Conservation (phyloP, 2,329 filamentous ascomycete genomes). For the Aspergillus flavus region DNA sequence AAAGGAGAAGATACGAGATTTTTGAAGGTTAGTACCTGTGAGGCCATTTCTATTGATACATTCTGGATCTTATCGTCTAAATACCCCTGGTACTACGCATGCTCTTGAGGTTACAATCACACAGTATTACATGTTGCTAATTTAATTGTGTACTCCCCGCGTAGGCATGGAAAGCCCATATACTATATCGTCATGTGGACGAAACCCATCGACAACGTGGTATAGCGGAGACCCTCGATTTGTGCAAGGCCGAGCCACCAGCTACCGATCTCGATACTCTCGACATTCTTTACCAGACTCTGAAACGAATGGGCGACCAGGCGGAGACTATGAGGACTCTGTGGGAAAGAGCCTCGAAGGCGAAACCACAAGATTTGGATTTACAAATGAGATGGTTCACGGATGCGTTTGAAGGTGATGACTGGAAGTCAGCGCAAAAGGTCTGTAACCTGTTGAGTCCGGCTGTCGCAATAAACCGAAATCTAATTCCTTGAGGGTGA, state of each 20-base stretch:
- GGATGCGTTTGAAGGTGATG: constrained; percentile 41
- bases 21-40: constrained; percentile 35
- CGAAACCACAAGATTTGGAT: constrained; percentile 46
- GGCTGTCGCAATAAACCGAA: not conserved
- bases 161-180: constrained; percentile 48
- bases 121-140: constrained; percentile 14
- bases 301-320: constrained; percentile 39
- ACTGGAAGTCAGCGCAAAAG: constrained; percentile 54
- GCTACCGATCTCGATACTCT: constrained; percentile 49
- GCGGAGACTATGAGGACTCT: constrained; percentile 38
- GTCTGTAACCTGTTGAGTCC: constrained; percentile 32
- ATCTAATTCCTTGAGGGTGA: constrained; percentile 14
- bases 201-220: constrained; percentile 46
- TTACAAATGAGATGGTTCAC: constrained; percentile 51
- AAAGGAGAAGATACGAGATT: constrained; percentile 54
- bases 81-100: not conserved
- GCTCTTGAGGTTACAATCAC: not conserved
- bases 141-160: not conserved
- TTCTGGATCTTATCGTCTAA: not conserved
- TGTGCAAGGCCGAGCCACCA: constrained; percentile 46
- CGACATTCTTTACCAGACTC: constrained; percentile 44
- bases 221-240: constrained; percentile 44
- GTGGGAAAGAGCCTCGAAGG: constrained; percentile 52
- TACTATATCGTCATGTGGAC: constrained; percentile 46
- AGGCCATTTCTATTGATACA: not conserved